These are phyloP conservation scores for Arthroderma uncinatum DNA, from an alignment of 2,329 filamentous ascomycete species.

Conservation along the genomic window DNA sequence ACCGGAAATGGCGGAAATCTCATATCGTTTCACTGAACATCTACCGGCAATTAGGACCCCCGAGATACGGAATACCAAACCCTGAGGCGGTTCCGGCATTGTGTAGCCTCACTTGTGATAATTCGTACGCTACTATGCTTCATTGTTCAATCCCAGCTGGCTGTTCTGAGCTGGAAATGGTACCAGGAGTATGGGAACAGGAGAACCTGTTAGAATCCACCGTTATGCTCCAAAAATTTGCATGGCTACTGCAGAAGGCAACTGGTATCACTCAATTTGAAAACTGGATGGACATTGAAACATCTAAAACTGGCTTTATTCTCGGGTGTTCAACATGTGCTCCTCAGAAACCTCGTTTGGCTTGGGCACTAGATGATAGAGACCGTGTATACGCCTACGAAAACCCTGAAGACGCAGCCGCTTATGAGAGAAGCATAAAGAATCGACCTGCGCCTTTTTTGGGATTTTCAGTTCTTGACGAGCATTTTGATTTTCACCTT, in stretches of 20 bases:
- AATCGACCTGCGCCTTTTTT: slow-evolving; percentile 35
- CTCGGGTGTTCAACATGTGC: slow-evolving; percentile 23
- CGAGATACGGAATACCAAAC: slow-evolving; percentile 18
- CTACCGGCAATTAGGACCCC: slow-evolving; percentile 15
- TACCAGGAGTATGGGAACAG: slow-evolving; percentile 20
- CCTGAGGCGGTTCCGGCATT: slow-evolving; percentile 13
- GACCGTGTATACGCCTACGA: slow-evolving; percentile 37
- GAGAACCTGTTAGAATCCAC: slow-evolving; percentile 21
- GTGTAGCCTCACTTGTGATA: slow-evolving; percentile 20
- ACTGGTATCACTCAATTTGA: slow-evolving; percentile 19
- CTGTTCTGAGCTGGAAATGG: slow-evolving; percentile 14
- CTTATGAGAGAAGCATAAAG: slow-evolving; percentile 43
- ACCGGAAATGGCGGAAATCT: slow-evolving; percentile 22
- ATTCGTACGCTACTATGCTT: slow-evolving; percentile 25
- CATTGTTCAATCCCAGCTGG: slow-evolving; percentile 19
- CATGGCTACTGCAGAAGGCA: slow-evolving; percentile 27
- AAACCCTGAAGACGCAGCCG: slow-evolving; percentile 40
- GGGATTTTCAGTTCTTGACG: slow-evolving; percentile 27
- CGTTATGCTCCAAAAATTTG: slow-evolving; percentile 19
- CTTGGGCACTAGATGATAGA: slow-evolving; percentile 25
- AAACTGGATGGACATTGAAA: slow-evolving; percentile 22
- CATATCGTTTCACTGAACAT: slow-evolving; percentile 17
- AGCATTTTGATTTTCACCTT: slow-evolving; percentile 26
- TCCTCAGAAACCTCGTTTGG: slow-evolving; percentile 24
- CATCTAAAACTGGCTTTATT: neutral